phyloP scores from a whole-genome alignment of 2,329 filamentous ascomycete species.

The Talaromyces sp. region DNA sequence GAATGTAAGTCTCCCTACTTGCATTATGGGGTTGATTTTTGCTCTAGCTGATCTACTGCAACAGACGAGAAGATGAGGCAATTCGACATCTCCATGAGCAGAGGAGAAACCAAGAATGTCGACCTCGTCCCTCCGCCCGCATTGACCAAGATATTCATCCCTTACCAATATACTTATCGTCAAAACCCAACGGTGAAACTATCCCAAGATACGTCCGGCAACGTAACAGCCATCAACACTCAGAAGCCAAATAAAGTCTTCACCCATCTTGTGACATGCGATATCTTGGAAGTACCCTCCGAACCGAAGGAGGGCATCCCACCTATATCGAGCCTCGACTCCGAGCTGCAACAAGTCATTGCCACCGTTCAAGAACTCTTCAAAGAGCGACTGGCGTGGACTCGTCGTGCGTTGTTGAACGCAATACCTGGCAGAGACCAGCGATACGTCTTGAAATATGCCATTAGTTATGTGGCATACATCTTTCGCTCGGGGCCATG shows the following conservation, averaged over 20 bases:
- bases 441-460: slow-evolving; percentile 62
- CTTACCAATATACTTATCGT: slow-evolving; percentile 69
- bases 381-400: slow-evolving; percentile 76
- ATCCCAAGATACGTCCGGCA: slow-evolving; percentile 53
- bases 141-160: slow-evolving; percentile 70
- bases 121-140: slow-evolving; percentile 76
- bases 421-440: slow-evolving; percentile 53
- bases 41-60: not conserved
- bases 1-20: slow-evolving; percentile 54
- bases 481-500: slow-evolving; percentile 91
- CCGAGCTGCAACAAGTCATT: slow-evolving; percentile 62
- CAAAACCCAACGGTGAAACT: slow-evolving; percentile 78
- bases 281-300: slow-evolving; percentile 60
- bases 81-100: slow-evolving; percentile 64
- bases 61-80: slow-evolving; percentile 56
- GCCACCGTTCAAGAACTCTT: slow-evolving; percentile 63
- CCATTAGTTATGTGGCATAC: slow-evolving; percentile 81
- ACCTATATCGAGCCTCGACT: slow-evolving; percentile 48
- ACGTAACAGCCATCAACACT: slow-evolving; percentile 58
- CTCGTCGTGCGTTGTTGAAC: slow-evolving; percentile 76
- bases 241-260: slow-evolving; percentile 57
- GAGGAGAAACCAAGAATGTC: slow-evolving; percentile 56
- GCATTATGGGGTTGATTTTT: not conserved
- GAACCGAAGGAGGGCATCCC: slow-evolving; percentile 56
- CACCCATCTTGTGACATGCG: slow-evolving; percentile 58